A percentile compares a stretch with the other conserved stretches of the same genome.
Evolutionary conservation across 2,329 filamentous ascomycete species (phyloP).

Genomic region (Pseudogymnoascus sp.): DNA sequence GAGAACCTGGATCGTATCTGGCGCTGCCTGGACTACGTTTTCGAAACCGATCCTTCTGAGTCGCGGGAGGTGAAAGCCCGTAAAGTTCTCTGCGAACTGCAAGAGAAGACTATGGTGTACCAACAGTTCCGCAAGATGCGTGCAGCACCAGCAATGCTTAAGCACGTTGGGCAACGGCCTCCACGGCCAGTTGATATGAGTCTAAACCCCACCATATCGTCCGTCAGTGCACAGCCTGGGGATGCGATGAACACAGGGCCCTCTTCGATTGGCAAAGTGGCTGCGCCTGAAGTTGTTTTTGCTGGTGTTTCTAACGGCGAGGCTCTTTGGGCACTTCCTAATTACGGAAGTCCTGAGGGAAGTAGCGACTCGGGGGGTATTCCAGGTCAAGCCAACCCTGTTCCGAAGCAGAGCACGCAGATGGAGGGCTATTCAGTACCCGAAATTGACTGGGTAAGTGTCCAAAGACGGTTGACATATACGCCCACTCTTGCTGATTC

Average conservation of each 20-base stretch:
- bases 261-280: slow-evolving; percentile 10
- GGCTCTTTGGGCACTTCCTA: slow-evolving; percentile 36
- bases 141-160: slow-evolving; percentile 34
- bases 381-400: slow-evolving; percentile 14
- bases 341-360: slow-evolving; percentile 35
- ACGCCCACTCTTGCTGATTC: not conserved
- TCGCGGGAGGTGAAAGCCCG: slow-evolving; percentile 49
- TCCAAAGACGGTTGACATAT: not conserved
- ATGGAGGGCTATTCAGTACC: slow-evolving; percentile 34
- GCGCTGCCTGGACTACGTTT: slow-evolving; percentile 64
- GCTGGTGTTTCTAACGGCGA: slow-evolving; percentile 42
- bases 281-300: slow-evolving; percentile 29
- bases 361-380: slow-evolving; percentile 35
- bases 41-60: slow-evolving; percentile 47
- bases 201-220: not conserved
- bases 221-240: not conserved
- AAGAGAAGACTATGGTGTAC: slow-evolving; percentile 52
- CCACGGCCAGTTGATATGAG: slow-evolving; percentile 15
- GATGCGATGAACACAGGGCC: no score
- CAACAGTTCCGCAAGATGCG: slow-evolving; percentile 49
- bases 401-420: not conserved
- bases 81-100: slow-evolving; percentile 53
- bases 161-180: slow-evolving; percentile 21
- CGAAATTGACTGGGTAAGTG: slow-evolving; percentile 59
- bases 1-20: slow-evolving; percentile 59